A percentile compares a stretch with the other conserved stretches of the same genome.
phyloP scores from a whole-genome alignment of 1,284 basidiomycete genomes.

The Cutaneotrichosporon sp. region DNA sequence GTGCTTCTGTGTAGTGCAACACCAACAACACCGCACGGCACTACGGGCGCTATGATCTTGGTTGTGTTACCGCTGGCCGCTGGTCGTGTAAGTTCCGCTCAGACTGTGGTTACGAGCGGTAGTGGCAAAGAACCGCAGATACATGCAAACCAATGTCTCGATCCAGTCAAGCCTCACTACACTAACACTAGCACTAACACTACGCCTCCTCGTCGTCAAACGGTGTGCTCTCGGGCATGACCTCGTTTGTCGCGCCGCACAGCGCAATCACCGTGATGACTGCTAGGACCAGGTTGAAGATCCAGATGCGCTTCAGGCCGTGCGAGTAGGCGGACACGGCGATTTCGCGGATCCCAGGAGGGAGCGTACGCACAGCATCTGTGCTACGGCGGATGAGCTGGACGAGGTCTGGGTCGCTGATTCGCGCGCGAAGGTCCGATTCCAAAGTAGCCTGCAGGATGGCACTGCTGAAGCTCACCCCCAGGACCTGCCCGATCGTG shows the following conservation, averaged over 20 bases:
- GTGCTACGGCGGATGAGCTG: conserved; percentile 71
- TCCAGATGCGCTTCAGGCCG: conserved; percentile 79
- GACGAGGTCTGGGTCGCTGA: conserved; percentile 65
- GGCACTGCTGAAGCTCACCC: conserved; percentile 77
- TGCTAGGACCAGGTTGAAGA: conserved; percentile 62
- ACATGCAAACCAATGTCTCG: too few species aligned
- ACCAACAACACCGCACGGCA: too few species aligned
- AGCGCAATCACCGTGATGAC: conserved; percentile 32
- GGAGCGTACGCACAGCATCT: conserved; percentile 69
- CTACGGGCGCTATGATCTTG: too few species aligned
- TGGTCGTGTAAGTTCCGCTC: too few species aligned
- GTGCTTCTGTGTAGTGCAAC: too few species aligned
- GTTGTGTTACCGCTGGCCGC: too few species aligned
- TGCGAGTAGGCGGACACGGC: conserved; percentile 80
- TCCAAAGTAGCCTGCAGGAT: conserved; percentile 73
- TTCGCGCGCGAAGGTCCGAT: conserved; percentile 64
- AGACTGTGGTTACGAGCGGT: too few species aligned
- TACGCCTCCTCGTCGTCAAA: conserved; percentile 13
- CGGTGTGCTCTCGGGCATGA: conserved; percentile 28
- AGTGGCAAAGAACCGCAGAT: too few species aligned
- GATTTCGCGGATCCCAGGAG: conserved; percentile 60
- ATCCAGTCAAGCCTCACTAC: too few species aligned
- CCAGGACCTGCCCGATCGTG: conserved; percentile 87
- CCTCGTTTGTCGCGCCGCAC: conserved; percentile 36
- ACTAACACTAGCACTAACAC: too few species aligned